These are phyloP conservation scores for Fusarium caatingaense DNA, from an alignment of 2,329 filamentous ascomycete species.

Conservation along the genomic window DNA sequence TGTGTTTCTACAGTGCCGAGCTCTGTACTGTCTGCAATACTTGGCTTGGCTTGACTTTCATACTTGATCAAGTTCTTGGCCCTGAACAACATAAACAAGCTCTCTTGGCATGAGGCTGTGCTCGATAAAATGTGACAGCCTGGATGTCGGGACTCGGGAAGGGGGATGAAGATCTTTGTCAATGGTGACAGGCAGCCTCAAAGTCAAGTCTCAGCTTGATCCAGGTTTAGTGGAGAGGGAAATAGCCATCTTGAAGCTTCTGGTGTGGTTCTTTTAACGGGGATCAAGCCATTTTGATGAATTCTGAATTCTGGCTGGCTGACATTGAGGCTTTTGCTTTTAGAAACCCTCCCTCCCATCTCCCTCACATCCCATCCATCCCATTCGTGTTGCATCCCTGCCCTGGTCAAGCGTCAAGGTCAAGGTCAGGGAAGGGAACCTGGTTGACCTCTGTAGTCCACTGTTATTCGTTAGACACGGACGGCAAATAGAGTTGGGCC, in stretches of 20 bases:
- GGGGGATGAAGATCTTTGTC: background rate
- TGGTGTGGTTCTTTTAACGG: slow-evolving; percentile 15
- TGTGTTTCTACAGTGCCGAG: slow-evolving; percentile 3
- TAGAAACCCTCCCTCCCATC: background rate
- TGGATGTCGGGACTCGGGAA: background rate
- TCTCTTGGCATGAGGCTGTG: slow-evolving; percentile 30
- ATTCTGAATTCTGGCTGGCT: background rate
- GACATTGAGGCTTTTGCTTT: slow-evolving; percentile 2
- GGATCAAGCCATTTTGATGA: slow-evolving; percentile 46
- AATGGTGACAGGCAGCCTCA: slow-evolving; percentile 30
- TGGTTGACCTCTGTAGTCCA: background rate
- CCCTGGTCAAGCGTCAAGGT: background rate
- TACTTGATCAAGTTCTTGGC: slow-evolving; percentile 9
- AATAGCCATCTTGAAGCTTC: slow-evolving; percentile 1
- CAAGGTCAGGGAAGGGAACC: slow-evolving; percentile 24
- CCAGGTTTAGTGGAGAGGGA: background rate
- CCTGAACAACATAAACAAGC: slow-evolving; percentile 18
- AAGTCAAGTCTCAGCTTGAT: slow-evolving; percentile 33
- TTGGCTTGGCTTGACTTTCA: background rate
- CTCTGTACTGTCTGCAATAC: background rate
- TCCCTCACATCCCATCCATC: background rate
- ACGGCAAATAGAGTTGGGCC: slow-evolving; percentile 41
- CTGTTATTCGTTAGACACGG: slow-evolving; percentile 1
- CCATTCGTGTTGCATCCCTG: slow-evolving; percentile 33
- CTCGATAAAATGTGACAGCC: slow-evolving; percentile 21